phyloP scores from a whole-genome alignment of 2,329 filamentous ascomycete species.

The Cercospora canescens region DNA sequence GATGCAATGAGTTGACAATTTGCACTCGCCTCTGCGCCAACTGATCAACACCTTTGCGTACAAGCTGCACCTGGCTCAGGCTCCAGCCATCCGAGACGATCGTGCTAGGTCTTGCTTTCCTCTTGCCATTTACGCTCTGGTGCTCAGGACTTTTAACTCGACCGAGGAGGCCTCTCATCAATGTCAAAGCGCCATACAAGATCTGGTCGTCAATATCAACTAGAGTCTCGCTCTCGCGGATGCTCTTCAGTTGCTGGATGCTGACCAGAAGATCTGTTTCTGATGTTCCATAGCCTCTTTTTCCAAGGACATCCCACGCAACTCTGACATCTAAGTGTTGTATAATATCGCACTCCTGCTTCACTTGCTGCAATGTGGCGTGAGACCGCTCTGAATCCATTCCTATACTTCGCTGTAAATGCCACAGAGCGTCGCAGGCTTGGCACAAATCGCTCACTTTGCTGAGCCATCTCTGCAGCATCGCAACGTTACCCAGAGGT shows the following conservation, averaged over 20 bases:
- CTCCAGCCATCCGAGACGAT: neutral
- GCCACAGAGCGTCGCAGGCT: neutral
- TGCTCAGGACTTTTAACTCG: neutral
- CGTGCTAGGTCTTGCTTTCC: neutral
- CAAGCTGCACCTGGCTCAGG: neutral
- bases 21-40: neutral
- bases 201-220: neutral
- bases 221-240: neutral
- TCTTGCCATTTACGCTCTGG: neutral
- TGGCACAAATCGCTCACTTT: conserved; percentile 4
- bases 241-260: neutral
- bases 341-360: neutral
- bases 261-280: neutral
- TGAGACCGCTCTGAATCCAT: neutral
- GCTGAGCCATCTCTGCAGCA: neutral
- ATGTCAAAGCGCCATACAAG: neutral
- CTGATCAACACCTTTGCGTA: neutral
- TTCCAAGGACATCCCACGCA: neutral
- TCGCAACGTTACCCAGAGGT: neutral
- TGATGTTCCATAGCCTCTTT: neutral
- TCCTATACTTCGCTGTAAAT: neutral
- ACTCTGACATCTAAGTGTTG: neutral
- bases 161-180: neutral
- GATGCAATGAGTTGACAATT: neutral
- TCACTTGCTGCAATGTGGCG: neutral